These are phyloP conservation scores for Lactarius evosmus DNA, from an alignment of 768 basidiomycete species.

Conservation along the genomic window DNA sequence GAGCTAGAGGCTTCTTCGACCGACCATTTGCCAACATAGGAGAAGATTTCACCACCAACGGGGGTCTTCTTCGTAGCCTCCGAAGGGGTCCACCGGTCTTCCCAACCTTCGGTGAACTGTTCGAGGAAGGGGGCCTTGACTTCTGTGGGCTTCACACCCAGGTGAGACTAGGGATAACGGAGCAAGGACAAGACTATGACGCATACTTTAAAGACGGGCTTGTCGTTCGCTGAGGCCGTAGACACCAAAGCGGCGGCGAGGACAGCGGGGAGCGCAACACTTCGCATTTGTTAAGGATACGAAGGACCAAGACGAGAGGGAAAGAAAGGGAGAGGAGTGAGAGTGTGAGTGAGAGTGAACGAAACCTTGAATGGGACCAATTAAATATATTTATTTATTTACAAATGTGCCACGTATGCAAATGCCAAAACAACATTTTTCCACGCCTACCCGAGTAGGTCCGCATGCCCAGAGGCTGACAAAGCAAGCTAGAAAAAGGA, in stretches of 20 bases:
- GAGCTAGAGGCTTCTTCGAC: slow-evolving; percentile 83
- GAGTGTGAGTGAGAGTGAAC: slow-evolving; percentile 21
- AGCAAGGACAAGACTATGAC: slow-evolving; percentile 20
- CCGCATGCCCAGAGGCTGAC: slow-evolving; percentile 94
- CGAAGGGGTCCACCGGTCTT: slow-evolving; percentile 91
- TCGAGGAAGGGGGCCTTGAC: slow-evolving; percentile 91
- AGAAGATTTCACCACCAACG: slow-evolving; percentile 92
- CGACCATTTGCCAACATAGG: slow-evolving; percentile 95
- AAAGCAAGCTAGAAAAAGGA: slow-evolving; percentile 65
- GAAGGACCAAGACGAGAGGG: slow-evolving; percentile 57
- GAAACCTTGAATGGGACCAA: slow-evolving; percentile 21
- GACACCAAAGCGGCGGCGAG: slow-evolving; percentile 61
- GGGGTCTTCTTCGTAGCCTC: slow-evolving; percentile 98
- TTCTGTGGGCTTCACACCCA: slow-evolving; percentile 54
- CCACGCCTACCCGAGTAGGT: slow-evolving; percentile 63
- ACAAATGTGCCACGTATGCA: slow-evolving; percentile 43
- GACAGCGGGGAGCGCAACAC: slow-evolving; percentile 75
- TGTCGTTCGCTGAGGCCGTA: slow-evolving; percentile 55
- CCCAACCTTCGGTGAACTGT: slow-evolving; percentile 92
- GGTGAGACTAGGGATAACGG: slow-evolving; percentile 5
- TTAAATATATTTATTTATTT: slow-evolving; percentile 39
- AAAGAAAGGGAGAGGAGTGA: slow-evolving; percentile 36
- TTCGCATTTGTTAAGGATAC: slow-evolving; percentile 71
- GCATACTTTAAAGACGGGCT: slow-evolving; percentile 64
- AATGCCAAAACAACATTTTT: slow-evolving; percentile 35